phyloP scores from a whole-genome alignment of 441 rosid species.

The Mallotus japonicus region DNA sequence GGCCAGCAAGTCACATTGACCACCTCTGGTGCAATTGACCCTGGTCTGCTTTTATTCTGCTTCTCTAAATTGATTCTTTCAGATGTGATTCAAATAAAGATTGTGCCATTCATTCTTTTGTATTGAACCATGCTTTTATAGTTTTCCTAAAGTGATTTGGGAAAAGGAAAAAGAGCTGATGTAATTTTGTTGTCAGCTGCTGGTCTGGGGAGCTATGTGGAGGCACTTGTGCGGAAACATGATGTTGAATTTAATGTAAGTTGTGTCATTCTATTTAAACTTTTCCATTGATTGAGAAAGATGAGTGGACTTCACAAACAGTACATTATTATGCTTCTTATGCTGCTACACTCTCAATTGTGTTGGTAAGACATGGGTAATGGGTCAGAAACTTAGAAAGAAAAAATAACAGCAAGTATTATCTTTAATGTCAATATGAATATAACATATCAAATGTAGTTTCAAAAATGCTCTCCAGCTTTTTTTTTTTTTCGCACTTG shows the following conservation, averaged over 20 bases:
- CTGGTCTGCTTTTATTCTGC: slow-evolving; percentile 48
- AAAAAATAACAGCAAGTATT: neutral
- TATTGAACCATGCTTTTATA: slow-evolving; percentile 7
- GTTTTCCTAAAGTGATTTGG: neutral
- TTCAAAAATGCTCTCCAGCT: neutral
- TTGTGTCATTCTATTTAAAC: slow-evolving; percentile 4
- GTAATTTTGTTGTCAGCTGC: slow-evolving; percentile 60
- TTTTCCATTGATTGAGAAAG: neutral
- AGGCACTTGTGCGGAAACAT: slow-evolving; percentile 84
- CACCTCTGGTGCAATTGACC: slow-evolving; percentile 78
- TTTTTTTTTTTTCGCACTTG: neutral
- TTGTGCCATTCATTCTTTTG: neutral
- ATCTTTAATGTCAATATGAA: neutral
- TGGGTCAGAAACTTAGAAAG: neutral
- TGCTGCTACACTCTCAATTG: neutral
- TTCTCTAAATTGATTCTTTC: slow-evolving; percentile 14
- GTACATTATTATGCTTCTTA: neutral
- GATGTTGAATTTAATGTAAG: slow-evolving; percentile 87
- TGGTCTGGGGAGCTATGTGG: slow-evolving; percentile 94
- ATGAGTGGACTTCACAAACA: neutral
- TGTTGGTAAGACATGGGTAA: neutral
- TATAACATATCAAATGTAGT: too few relatives aligned
- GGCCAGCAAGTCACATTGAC: slow-evolving; percentile 51
- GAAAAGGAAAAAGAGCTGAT: slow-evolving; percentile 20
- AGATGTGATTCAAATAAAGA: neutral